These are phyloP conservation scores for Boletus edulis DNA, from an alignment of 768 basidiomycete species.

Conservation along the genomic window DNA sequence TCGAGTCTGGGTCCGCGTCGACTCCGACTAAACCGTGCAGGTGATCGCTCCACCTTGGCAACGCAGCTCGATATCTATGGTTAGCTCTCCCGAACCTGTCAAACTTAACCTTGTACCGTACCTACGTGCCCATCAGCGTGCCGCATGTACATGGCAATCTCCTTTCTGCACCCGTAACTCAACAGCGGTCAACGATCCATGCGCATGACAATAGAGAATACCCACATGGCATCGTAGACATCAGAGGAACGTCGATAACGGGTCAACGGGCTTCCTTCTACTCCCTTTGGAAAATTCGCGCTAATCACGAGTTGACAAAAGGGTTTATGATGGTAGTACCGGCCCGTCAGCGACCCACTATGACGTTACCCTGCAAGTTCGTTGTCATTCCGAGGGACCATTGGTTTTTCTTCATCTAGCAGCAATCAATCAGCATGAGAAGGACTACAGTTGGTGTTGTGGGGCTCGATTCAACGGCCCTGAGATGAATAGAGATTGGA, in stretches of 20 bases:
- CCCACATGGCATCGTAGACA: neutral
- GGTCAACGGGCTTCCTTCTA: neutral
- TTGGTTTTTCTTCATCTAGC: neutral
- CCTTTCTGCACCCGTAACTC: neutral
- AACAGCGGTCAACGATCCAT: neutral
- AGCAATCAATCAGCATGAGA: neutral
- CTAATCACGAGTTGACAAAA: neutral
- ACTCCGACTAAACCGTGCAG: constrained; percentile 7
- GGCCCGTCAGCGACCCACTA: neutral
- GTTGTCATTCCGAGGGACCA: neutral
- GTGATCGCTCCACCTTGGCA: neutral
- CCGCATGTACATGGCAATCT: neutral
- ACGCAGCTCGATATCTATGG: constrained; percentile 10
- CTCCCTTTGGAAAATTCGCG: neutral
- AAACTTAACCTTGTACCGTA: constrained; percentile 24
- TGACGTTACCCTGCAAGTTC: neutral
- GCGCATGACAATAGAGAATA: neutral
- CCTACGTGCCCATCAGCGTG: constrained; percentile 3
- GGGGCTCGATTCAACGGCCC: neutral
- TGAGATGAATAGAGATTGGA: neutral
- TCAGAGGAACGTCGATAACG: neutral
- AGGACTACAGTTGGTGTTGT: neutral
- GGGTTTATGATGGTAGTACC: neutral
- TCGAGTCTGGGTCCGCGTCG: constrained; percentile 3
- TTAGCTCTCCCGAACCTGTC: constrained; percentile 1